These are phyloP conservation scores for Hymenoscyphus salicellus DNA, from an alignment of 2,329 filamentous ascomycete genomes.

Conservation along the genomic window DNA sequence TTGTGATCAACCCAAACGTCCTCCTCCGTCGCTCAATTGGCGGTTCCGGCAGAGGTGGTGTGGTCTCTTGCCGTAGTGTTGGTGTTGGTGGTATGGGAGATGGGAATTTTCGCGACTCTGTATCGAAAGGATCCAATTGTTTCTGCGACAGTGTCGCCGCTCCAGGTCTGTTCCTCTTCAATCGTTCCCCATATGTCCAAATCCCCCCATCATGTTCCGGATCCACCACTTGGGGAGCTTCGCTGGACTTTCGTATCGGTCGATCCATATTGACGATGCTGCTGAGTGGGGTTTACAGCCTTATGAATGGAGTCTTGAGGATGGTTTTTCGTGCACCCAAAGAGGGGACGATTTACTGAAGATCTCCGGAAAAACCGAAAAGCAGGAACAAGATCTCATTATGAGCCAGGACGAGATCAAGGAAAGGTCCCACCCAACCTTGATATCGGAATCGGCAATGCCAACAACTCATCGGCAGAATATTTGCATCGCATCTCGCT, in stretches of 20 bases:
- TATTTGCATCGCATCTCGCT: conserved; percentile 9
- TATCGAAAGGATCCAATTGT: conserved; percentile 8
- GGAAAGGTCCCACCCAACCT: conserved; percentile 3
- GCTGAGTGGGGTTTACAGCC: background rate
- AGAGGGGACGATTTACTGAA: background rate
- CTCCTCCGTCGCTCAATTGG: conserved; percentile 3
- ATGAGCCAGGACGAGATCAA: background rate
- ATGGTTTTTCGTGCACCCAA: background rate
- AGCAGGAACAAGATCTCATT: background rate
- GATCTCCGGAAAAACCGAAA: background rate
- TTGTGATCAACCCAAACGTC: conserved; percentile 11
- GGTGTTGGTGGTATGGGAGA: background rate
- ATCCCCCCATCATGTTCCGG: background rate
- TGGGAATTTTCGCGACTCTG: conserved; percentile 11
- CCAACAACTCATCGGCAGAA: conserved; percentile 4
- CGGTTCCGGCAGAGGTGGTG: background rate
- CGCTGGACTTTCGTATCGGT: conserved; percentile 13
- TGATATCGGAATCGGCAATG: background rate
- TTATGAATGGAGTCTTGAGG: background rate
- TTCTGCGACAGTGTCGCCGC: conserved; percentile 13
- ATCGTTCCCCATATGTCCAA: conserved; percentile 5
- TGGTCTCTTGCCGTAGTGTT: background rate
- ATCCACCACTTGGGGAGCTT: conserved; percentile 12
- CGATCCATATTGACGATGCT: background rate
- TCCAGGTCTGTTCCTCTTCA: conserved; percentile 6